Base-by-base conservation (phyloP, 495 filamentous ascomycete species). In the Astrothelium macrocarpum region DNA sequence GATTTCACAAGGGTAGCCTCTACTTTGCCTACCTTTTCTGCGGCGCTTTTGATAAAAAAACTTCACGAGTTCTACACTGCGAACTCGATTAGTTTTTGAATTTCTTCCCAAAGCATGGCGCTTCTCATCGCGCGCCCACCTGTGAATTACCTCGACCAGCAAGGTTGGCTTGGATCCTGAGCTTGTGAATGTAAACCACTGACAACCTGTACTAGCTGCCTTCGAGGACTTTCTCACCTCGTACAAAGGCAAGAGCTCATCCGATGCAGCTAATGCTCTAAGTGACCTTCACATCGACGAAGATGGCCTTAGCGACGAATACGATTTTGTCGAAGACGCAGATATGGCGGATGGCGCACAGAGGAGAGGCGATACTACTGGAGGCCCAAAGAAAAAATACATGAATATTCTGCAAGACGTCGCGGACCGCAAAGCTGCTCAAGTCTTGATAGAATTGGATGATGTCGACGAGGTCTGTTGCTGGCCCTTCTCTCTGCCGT, bases 321-420 rank as follows among this genome's bases (percentile, higher is more conserved):
- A 96, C 71, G 91, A 95, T 71, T 90, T 95, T 75, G 90, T 96
- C 88, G 89, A 95, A 70, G 88, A 96, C 75, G 85, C 84, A 56
- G 84, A 83, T 53, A 79, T 77, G 16, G 80, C 79, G 39, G 76
- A 76, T 36, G 77, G 71, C 64, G 65, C 43, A 26, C 64, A 74
- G 64, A 60, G 76, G 69, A 70, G 77, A 73, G 70, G 59, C 73
- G 67, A 73, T 70, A 67, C 75, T 68, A 70, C 62, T 32, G 73
- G 73, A 63, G 77, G 83, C 65, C 84, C 86, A 1, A 89, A 87
- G 72, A 76, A 85, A 71, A 97, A 97, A 78, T 98, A 98, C 76
- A 88, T 90, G 83, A 84, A 92, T 61, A 81, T 93, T 73, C 79
- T 98, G 71, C 91, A 96, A 71, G 85, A 92, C 66, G 79, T 98